Base-by-base conservation (phyloP, 176 grass and related monocot species). In the Oryza meridionalis region DNA sequence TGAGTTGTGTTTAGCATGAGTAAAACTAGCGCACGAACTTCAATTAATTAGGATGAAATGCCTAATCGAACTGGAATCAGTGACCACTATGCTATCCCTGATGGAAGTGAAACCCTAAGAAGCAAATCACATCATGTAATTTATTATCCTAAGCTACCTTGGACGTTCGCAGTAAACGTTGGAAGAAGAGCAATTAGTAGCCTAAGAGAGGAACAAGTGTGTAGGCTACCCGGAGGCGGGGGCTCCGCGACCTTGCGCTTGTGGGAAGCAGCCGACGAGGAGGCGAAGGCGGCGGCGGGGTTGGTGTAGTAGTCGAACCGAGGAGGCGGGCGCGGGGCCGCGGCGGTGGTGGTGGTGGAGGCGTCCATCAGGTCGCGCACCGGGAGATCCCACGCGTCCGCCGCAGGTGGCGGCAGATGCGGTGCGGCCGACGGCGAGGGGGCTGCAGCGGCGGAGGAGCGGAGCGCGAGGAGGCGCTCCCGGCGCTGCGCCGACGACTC, bases 231-330 rank as follows among this genome's bases (percentile, higher is more conserved):
- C 45, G 71, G 85, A 35, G 58, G 65, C 9, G 40, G 70, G 21
- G 58, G 6, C 11, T 76, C 45, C 17, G 86, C n/a, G 43, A 51
- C 46, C 75, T 79, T 86, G 64, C 86, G 86, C 62, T 83, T 84
- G 70, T 85, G 63, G 49, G 62, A 72, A 21, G 78, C 40, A 67
- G 70, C 74, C 67, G 70, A n/a, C 43, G 86, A 79, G 73, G 86
- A 78, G 50, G 86, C 65, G 80, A 88, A 92, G 75, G 86, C 88
- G 3, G 88, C 88, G 69, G 29, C 75, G 22, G 88, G 88, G 84
- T 90, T 87, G 76, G 89, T 90, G 88, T 90, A 90, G 84, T 75
- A 90, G 63, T 74, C 80, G 75, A 90, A 90, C 11, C 88, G 75
- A 6, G 77, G 62, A 9, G 62, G 38, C 5, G 61, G 37, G 11